Conservation (phyloP, 495 filamentous ascomycete species). For the Trichoderma gamsii region DNA sequence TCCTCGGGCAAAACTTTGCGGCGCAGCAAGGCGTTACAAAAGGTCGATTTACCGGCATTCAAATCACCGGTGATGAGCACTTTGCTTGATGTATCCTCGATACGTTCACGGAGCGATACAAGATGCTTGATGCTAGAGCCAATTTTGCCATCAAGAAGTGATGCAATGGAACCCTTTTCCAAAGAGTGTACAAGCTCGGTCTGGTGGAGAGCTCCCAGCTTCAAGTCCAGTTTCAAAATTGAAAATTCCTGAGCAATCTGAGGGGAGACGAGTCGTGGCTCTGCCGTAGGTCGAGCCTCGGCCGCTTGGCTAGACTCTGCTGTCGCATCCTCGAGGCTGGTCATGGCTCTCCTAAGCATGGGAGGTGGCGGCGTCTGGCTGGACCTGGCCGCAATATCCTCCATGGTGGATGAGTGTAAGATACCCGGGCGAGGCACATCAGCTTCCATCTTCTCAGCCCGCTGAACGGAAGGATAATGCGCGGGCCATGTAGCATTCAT, state of each 20-base stretch:
- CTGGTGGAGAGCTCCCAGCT: slow-evolving; percentile 78
- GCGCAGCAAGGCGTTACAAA: slow-evolving; percentile 91
- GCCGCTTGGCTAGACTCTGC: slow-evolving; percentile 69
- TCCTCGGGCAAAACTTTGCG: slow-evolving; percentile 93
- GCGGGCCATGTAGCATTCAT: slow-evolving; percentile 91
- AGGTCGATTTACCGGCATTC: slow-evolving; percentile 97
- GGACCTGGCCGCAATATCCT: slow-evolving; percentile 25
- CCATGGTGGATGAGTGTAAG: slow-evolving; percentile 45
- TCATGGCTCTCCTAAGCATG: slow-evolving; percentile 67
- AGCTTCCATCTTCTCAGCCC: slow-evolving; percentile 32
- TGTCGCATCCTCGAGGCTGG: slow-evolving; percentile 52
- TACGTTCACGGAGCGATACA: slow-evolving; percentile 76
- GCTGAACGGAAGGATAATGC: slow-evolving; percentile 84
- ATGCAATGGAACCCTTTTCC: slow-evolving; percentile 84
- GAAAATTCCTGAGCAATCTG: slow-evolving; percentile 96
- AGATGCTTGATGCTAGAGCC: slow-evolving; percentile 88
- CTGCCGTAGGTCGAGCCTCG: slow-evolving; percentile 48
- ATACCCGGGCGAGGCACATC: slow-evolving; percentile 44
- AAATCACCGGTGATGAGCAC: slow-evolving; percentile 95
- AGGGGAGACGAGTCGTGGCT: slow-evolving; percentile 76
- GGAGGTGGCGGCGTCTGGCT: slow-evolving; percentile 31
- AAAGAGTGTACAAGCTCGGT: slow-evolving; percentile 93
- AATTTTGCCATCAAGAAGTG: slow-evolving; percentile 89
- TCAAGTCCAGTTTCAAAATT: slow-evolving; percentile 87
- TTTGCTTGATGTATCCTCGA: slow-evolving; percentile 96